Evolutionary conservation across 2,329 filamentous ascomycete genomes (phyloP), one percentile per base, ranked within the genome.

Genomic region (Calonectria montana): DNA sequence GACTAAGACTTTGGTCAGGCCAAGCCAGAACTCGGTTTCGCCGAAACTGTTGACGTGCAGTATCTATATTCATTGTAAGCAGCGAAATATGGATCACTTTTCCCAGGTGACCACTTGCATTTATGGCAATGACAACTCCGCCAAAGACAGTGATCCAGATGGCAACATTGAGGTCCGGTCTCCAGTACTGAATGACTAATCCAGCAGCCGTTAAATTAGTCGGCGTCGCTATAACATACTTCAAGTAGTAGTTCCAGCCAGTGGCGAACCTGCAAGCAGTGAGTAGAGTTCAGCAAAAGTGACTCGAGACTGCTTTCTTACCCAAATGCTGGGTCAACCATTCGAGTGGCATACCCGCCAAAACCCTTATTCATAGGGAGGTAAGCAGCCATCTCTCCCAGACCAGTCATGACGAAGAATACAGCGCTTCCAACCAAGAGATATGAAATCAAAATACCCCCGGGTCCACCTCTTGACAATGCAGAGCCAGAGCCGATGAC

Each of bases 391-490:
- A 82, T 81, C 69, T 84, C 83, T 16, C 82, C 83, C 18, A 84
- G 75, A 10, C 80, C 81, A 18, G 83, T 82, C 86, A 91, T 91
- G 77, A 90, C 88, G n/a, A 87, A 87, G 80, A 86, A 91, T 29
- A 91, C 87, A 59, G 90, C 85, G 5, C 86, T 78, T 66, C 83
- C 86, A 76, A 88, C 75, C 78, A 88, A 45, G 16, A 82, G 59
- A 65, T 86, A 87, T 6, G 81, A 82, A 59, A 87, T 82, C 0
- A 86, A 72, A 2, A 85, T 75, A 12, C 81, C 80, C 0, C 77
- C 84, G 3, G 84, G 84, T 1, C 89, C 88, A 55, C 87, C 86
- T 5, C 83, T 86, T 1, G 84, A 81, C 31, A 91, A 81, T 2
- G 86, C 84, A 23, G 84, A 85, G 3, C 88, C 87, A 0, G 88